Evolutionary conservation across 2,329 filamentous ascomycete genomes (phyloP), one percentile per base, ranked within the genome.

Genomic region (Botrytis aclada): DNA sequence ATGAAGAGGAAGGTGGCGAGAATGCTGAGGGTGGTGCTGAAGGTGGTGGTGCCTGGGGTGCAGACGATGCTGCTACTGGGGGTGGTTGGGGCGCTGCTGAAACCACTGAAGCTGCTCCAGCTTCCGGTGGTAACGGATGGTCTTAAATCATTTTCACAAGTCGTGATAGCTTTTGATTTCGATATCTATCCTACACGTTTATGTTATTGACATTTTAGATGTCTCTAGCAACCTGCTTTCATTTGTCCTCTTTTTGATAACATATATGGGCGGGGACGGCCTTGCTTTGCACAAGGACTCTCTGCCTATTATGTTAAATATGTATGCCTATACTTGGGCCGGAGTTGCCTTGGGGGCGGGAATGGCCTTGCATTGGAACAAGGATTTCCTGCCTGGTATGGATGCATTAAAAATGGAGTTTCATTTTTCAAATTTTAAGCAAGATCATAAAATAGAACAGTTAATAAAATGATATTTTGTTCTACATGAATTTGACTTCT

Each of bases 1-100:
- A 89, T 39, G 87, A 89, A 14, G 88, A 87, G 41, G 88, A 88
- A 58, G 87, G 88, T 56, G 64, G 32, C 18, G 45, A 54, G 47
- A 64, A 73, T 16, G 41, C 41, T 45, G 60, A 61, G 10, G 69
- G 73, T 51, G 73, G 75, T 69, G 73, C 72, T 72, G n/a, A 32
- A 2, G 45, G 14, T 54, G 64, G 60, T 63, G 64, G 22, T 69
- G 45, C 12, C n/a, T 67, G 64, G 39, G 63, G 69, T 54, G 18
- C 29, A 47, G 63, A 51, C n/a, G 34, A 34, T 37, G 45, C 32
- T n/a, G 32, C 39, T 58, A 47, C 4, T 61, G 61, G 47, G 69
- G 71, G 41, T 51, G 60, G 43, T n/a, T 65, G 63, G 71, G 71
- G 51, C 47, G 64, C 34, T 25, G 16, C 71, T 65, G 64, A 54